Base-by-base conservation (phyloP, 164 flowering plant species). In the Warburgia ugandensis region DNA sequence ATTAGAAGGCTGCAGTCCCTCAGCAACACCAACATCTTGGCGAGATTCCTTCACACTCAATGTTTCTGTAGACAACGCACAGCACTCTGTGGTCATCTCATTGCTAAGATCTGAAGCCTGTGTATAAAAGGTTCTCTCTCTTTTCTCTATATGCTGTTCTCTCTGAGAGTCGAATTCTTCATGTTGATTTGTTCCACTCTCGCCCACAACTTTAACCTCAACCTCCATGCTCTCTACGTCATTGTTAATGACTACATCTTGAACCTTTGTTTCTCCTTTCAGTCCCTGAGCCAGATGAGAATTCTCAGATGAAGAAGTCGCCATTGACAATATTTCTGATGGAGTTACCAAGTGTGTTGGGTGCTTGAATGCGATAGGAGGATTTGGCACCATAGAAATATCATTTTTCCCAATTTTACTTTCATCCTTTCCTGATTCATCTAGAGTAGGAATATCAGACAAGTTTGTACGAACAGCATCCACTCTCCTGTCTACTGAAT, bases 281-380 rank as follows among this genome's bases (percentile, higher is more conserved):
- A n/a, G n/a, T n/a, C n/a, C n/a, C n/a, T n/a, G n/a, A n/a, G n/a
- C n/a, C n/a, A n/a, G n/a, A n/a, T n/a, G n/a, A n/a, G n/a, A n/a
- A n/a, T 29, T 58, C 46, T 81, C 96, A 39, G 90, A 59, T 9
- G 94, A 72, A 47, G 88, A 71, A 55, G 40, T 72, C 30, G 83
- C 81, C 78, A 51, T 79, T 28, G 58, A 54, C 39, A 86, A 54
- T 31, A 87, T 77, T 68, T 92, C 99, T 27, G 86, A 69, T 33
- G 99, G 97, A 41, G 99, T 92, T 44, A 92, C 68, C 38, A 92
- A 68, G 70, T 88, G 95, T 40, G 91, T 86, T 17, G 95, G 90
- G 58, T 78, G 89, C 61, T 75, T 81, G 69, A 81, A 83, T 64
- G 66, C 54, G 26, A 61, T 29, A 48, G 72, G 67, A 39, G 77